Evolutionary conservation across 208 protist genomes (phyloP).

Genomic region (Crithidia expoeki): DNA sequence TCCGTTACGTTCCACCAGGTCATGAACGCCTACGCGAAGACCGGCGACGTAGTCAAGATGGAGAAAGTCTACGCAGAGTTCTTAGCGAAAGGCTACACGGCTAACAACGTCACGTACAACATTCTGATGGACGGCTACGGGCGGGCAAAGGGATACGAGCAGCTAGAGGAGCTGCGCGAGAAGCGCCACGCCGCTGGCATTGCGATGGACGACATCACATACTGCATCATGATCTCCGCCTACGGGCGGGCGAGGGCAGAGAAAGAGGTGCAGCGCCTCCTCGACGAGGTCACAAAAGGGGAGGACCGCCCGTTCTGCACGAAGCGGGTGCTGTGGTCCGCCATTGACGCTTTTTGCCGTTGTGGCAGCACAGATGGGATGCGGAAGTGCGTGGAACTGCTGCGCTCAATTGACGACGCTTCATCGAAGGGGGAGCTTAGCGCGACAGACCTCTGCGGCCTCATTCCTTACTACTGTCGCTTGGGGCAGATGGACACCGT

Average conservation of each 20-base stretch:
- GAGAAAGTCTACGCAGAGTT: slow-evolving; percentile 77
- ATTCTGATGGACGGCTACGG: slow-evolving; percentile 88
- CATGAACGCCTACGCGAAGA: slow-evolving; percentile 89
- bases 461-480: slow-evolving; percentile 88
- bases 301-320: slow-evolving; percentile 43
- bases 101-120: slow-evolving; percentile 88
- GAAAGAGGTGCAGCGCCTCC: slow-evolving; percentile 73
- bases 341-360: slow-evolving; percentile 86
- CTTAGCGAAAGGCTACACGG: slow-evolving; percentile 56
- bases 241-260: slow-evolving; percentile 67
- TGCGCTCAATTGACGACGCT: slow-evolving; percentile 21
- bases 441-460: slow-evolving; percentile 44
- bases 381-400: slow-evolving; percentile 57
- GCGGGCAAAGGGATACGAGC: slow-evolving; percentile 68
- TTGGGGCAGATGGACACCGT: slow-evolving; percentile 76
- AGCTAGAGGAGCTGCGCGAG: slow-evolving; percentile 73
- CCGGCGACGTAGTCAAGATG: slow-evolving; percentile 86
- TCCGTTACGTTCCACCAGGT: slow-evolving; percentile 91
- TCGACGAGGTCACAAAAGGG: slow-evolving; percentile 46
- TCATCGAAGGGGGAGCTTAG: slow-evolving; percentile 19
- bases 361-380: slow-evolving; percentile 59
- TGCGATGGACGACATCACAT: slow-evolving; percentile 77
- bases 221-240: slow-evolving; percentile 81
- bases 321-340: slow-evolving; percentile 68
- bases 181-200: slow-evolving; percentile 54